These are phyloP conservation scores for Kwoniella botswanensis DNA, from an alignment of 768 basidiomycete genomes.

Conservation along the genomic window DNA sequence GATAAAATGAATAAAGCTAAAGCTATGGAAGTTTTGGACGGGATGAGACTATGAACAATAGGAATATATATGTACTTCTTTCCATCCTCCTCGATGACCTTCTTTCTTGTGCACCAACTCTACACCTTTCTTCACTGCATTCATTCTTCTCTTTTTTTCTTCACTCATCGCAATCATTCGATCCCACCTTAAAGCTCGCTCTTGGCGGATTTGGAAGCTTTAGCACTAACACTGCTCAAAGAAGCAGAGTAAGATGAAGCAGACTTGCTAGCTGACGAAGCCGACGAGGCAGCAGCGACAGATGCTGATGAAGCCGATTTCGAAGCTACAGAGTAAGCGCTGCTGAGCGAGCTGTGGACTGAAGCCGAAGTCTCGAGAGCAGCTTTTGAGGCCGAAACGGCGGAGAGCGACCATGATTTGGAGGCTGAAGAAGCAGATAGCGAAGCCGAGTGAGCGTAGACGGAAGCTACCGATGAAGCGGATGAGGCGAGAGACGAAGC, in stretches of 20 bases:
- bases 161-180: background rate
- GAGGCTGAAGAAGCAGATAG: slow-evolving; percentile 48
- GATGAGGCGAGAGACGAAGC: slow-evolving; percentile 54
- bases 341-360: slow-evolving; percentile 41
- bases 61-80: background rate
- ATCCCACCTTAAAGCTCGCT: slow-evolving; percentile 46
- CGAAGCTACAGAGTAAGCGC: slow-evolving; percentile 42
- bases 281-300: slow-evolving; percentile 39
- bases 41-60: slow-evolving; percentile 4
- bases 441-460: slow-evolving; percentile 48
- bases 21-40: background rate
- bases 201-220: slow-evolving; percentile 53
- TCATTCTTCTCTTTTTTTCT: background rate
- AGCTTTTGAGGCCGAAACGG: slow-evolving; percentile 44
- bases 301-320: slow-evolving; percentile 47
- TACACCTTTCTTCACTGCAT: background rate
- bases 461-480: slow-evolving; percentile 51
- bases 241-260: slow-evolving; percentile 49
- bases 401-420: slow-evolving; percentile 45
- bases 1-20: background rate
- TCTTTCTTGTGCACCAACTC: background rate
- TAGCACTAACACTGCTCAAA: slow-evolving; percentile 50
- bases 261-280: slow-evolving; percentile 36
- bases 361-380: slow-evolving; percentile 42
- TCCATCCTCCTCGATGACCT: background rate